Evolutionary conservation across 352 stramenopile genomes (phyloP).

Genomic region (Phytophthora tentaculata): DNA sequence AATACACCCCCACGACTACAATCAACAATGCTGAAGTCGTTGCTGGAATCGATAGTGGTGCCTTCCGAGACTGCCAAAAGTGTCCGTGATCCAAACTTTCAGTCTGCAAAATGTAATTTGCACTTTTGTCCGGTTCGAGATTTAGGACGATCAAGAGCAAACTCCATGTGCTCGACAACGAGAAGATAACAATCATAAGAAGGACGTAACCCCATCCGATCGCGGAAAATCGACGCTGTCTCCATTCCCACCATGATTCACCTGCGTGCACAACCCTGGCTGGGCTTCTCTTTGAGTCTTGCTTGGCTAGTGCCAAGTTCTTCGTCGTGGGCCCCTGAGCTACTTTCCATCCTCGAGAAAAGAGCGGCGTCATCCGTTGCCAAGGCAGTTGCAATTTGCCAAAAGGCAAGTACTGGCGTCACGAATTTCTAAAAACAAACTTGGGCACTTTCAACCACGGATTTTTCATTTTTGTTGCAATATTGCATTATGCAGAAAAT

Average conservation of each 20-base stretch:
- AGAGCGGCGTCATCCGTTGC: not conserved
- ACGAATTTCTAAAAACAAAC: conserved; percentile 2
- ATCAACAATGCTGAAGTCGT: conserved; percentile 14
- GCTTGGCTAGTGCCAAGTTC: not conserved
- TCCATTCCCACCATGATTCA: conserved; percentile 19
- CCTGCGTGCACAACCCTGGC: not conserved
- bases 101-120: conserved; percentile 48
- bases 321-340: not conserved
- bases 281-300: conserved; percentile 1
- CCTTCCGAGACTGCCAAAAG: conserved; percentile 14
- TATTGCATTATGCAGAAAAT: no score
- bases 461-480: no score
- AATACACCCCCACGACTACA: conserved; percentile 23
- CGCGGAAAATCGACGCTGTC: conserved; percentile 14
- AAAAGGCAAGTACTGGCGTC: not conserved
- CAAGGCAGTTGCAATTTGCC: no score
- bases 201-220: conserved; percentile 29
- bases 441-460: no score
- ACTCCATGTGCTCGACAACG: conserved; percentile 33
- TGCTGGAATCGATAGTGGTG: conserved; percentile 5
- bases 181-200: conserved; percentile 27
- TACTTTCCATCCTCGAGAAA: conserved; percentile 17
- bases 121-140: conserved; percentile 34
- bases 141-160: conserved; percentile 45
- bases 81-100: conserved; percentile 34